A percentile compares a stretch with the other conserved stretches of the same genome.
Evolutionary conservation across 2,329 filamentous ascomycete species (phyloP).

Genomic region (Diaporthe sp.): DNA sequence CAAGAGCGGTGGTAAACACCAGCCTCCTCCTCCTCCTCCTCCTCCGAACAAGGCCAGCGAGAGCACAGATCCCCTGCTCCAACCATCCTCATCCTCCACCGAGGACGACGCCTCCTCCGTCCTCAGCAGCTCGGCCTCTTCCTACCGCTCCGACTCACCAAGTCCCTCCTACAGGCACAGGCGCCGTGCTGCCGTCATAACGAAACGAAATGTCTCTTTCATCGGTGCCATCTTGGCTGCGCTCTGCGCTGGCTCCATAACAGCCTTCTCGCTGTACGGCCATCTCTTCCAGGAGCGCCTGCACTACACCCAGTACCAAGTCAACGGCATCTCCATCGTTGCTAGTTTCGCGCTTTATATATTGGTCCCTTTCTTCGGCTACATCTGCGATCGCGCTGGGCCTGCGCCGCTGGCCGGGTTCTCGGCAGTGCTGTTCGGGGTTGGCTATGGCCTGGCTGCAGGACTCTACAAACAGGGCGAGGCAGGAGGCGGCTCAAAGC

Average conservation of each 20-base stretch:
- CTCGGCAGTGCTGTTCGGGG: slow-evolving; percentile 78
- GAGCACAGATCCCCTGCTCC: slow-evolving; percentile 21
- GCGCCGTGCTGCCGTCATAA: slow-evolving; percentile 28
- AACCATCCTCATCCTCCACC: slow-evolving; percentile 23
- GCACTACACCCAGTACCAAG: slow-evolving; percentile 89
- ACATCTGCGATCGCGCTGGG: slow-evolving; percentile 89
- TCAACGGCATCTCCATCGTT: slow-evolving; percentile 89
- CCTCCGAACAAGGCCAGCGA: neutral
- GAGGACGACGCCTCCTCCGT: slow-evolving; percentile 27
- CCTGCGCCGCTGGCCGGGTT: slow-evolving; percentile 81
- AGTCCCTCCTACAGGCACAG: slow-evolving; percentile 24
- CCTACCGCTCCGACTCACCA: slow-evolving; percentile 32
- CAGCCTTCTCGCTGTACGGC: slow-evolving; percentile 93
- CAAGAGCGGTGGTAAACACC: neutral
- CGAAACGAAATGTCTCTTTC: slow-evolving; percentile 34
- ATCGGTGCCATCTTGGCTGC: slow-evolving; percentile 37
- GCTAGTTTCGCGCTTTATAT: slow-evolving; percentile 92
- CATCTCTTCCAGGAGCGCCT: slow-evolving; percentile 88
- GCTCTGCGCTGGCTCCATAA: slow-evolving; percentile 82
- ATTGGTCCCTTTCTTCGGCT: slow-evolving; percentile 89
- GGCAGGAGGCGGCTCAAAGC: slow-evolving; percentile 56
- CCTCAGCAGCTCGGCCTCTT: slow-evolving; percentile 32
- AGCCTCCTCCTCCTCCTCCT: slow-evolving; percentile 2
- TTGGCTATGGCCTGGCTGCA: slow-evolving; percentile 86
- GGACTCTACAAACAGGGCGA: slow-evolving; percentile 72